Evolutionary conservation across 2,329 filamentous ascomycete species (phyloP).

Genomic region (Pseudogymnoascus sp.): DNA sequence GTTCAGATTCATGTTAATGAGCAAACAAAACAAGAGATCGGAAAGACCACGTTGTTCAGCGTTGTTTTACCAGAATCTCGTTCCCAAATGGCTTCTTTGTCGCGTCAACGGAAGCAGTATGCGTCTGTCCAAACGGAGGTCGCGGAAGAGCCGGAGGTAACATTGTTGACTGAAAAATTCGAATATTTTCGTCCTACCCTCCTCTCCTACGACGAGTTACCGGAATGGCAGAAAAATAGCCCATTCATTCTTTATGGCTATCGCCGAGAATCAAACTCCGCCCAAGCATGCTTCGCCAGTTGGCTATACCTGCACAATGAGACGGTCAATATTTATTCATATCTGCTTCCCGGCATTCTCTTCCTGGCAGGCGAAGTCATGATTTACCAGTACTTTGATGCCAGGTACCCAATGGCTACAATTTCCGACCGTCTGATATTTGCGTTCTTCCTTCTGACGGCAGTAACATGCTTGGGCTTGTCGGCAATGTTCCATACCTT

Average conservation of each 20-base stretch:
- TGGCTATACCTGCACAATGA: slow-evolving; percentile 39
- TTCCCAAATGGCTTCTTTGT: neutral
- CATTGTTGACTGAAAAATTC: neutral
- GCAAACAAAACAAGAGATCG: neutral
- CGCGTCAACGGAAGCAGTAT: neutral
- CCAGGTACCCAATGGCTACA: slow-evolving; percentile 29
- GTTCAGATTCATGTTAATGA: neutral
- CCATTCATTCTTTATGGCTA: slow-evolving; percentile 36
- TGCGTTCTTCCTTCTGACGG: slow-evolving; percentile 32
- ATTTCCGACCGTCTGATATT: slow-evolving; percentile 34
- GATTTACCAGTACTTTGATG: slow-evolving; percentile 25
- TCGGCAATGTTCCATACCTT: slow-evolving; percentile 36
- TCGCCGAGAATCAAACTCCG: slow-evolving; percentile 35
- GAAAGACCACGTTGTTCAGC: neutral
- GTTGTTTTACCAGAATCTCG: neutral
- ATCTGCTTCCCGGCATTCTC: slow-evolving; percentile 37
- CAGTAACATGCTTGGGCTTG: slow-evolving; percentile 31
- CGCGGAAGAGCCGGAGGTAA: neutral
- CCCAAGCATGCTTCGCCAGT: slow-evolving; percentile 32
- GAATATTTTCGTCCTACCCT: slow-evolving; percentile 18
- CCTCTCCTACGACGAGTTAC: slow-evolving; percentile 31
- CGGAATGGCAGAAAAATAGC: slow-evolving; percentile 38
- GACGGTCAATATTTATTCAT: slow-evolving; percentile 37
- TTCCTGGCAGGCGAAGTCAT: slow-evolving; percentile 29
- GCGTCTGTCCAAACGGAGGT: neutral